These are phyloP conservation scores for Quercus ilex DNA, from an alignment of 306 rosid species.

Conservation along the genomic window DNA sequence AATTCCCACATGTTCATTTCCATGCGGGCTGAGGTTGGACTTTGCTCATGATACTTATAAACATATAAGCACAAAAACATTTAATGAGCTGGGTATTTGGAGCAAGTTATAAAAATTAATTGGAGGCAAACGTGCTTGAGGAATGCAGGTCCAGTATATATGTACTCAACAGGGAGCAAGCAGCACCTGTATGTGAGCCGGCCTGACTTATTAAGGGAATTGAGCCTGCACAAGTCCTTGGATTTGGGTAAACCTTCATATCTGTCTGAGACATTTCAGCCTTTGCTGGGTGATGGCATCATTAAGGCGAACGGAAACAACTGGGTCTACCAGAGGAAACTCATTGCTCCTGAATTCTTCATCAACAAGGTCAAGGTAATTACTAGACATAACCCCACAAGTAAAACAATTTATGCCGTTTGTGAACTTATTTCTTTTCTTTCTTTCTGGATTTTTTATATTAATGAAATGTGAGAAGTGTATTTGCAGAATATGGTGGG, in stretches of 20 bases:
- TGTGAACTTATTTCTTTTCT: background rate
- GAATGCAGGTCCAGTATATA: conserved; percentile 16
- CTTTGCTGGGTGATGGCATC: conserved; percentile 30
- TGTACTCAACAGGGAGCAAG: conserved; percentile 32
- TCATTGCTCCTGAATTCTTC: conserved; percentile 40
- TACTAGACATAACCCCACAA: no score
- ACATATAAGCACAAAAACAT: no score
- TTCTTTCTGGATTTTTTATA: background rate
- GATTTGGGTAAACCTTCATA: conserved; percentile 26
- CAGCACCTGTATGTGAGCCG: conserved; percentile 29
- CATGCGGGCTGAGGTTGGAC: no score
- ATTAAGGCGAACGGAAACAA: conserved; percentile 18
- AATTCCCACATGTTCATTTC: no score
- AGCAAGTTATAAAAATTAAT: no score
- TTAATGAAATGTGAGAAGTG: background rate
- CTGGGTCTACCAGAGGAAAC: conserved; percentile 34
- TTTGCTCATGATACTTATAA: no score
- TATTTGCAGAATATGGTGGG: conserved; percentile 26
- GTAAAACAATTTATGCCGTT: background rate
- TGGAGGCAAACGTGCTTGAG: no score
- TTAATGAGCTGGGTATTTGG: no score
- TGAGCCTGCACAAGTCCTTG: conserved; percentile 11
- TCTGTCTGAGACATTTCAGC: conserved; percentile 17
- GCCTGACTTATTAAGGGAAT: conserved; percentile 15
- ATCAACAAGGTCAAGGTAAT: conserved; percentile 31